Evolutionary conservation across 2,329 filamentous ascomycete genomes (phyloP).

Genomic region (Nemania sp.): DNA sequence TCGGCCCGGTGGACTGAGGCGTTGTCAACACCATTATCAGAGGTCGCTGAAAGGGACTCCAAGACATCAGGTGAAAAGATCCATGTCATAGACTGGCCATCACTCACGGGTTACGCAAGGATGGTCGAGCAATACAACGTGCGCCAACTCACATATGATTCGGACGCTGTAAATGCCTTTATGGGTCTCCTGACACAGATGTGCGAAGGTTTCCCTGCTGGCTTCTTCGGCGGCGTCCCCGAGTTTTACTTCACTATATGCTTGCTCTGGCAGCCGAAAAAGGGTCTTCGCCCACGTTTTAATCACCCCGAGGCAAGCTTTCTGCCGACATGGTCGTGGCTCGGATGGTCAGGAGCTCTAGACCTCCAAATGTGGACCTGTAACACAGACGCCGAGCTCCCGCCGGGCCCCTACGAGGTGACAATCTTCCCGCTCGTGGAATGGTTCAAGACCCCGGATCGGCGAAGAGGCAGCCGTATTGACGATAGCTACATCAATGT

Average conservation of each 20-base stretch:
- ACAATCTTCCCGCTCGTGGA: slow-evolving; percentile 6
- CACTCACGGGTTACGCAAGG: slow-evolving; percentile 5
- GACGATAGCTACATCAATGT: slow-evolving; percentile 2
- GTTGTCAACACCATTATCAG: not conserved
- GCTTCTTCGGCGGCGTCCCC: slow-evolving; percentile 12
- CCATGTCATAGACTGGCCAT: slow-evolving; percentile 13
- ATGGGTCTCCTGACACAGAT: slow-evolving; percentile 11
- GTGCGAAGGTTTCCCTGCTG: slow-evolving; percentile 11
- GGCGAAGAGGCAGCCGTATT: not conserved
- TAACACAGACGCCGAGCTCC: slow-evolving; percentile 11
- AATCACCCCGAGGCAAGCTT: not conserved
- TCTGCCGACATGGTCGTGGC: slow-evolving; percentile 15
- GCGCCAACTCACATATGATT: slow-evolving; percentile 9
- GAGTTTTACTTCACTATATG: slow-evolving; percentile 20
- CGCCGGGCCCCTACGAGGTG: not conserved
- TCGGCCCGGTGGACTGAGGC: slow-evolving; percentile 11
- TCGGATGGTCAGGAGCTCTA: slow-evolving; percentile 11
- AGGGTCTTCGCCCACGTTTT: slow-evolving; percentile 1
- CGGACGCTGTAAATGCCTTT: slow-evolving; percentile 8
- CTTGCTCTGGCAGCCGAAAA: slow-evolving; percentile 15
- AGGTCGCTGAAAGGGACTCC: not conserved
- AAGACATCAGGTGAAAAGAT: not conserved
- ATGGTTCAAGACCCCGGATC: slow-evolving; percentile 9
- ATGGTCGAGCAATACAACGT: slow-evolving; percentile 14
- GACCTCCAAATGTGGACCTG: slow-evolving; percentile 16